Conservation (phyloP, 2,329 filamentous ascomycete species). For the Fusarium sp. region DNA sequence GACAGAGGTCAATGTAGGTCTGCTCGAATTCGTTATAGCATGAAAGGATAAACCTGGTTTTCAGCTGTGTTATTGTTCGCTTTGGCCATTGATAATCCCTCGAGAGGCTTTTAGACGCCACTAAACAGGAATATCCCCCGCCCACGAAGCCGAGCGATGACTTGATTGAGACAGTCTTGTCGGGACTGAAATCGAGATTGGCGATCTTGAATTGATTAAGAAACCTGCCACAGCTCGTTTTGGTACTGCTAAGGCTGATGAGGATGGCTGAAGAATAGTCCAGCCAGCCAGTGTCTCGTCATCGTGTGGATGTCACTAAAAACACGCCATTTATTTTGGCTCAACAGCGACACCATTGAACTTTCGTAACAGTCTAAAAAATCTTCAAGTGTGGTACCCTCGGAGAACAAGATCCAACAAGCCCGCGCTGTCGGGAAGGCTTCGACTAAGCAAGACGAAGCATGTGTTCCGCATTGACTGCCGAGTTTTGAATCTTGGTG, state of each 20-base stretch:
- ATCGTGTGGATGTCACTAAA: conserved; percentile 31
- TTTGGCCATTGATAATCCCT: conserved; percentile 4
- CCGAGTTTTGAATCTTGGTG: conserved; percentile 4
- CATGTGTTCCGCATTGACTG: not conserved
- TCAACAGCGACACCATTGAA: not conserved
- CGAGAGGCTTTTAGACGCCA: conserved; percentile 13
- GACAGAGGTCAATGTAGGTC: conserved; percentile 10
- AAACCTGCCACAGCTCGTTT: conserved; percentile 16
- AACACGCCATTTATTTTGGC: conserved; percentile 15
- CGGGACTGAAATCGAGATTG: conserved; percentile 37
- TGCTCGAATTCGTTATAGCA: conserved; percentile 11
- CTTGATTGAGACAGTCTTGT: conserved; percentile 27
- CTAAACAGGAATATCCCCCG: conserved; percentile 32
- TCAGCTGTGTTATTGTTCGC: conserved; percentile 6
- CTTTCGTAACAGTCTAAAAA: not conserved
- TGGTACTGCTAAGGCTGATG: conserved; percentile 19
- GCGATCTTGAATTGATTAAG: conserved; percentile 29
- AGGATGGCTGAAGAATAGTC: conserved; percentile 13
- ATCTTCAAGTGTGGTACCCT: conserved; percentile 18
- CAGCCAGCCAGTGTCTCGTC: conserved; percentile 18
- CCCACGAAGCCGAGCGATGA: conserved; percentile 14
- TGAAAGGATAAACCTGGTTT: conserved; percentile 12
- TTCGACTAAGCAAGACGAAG: conserved; percentile 4
- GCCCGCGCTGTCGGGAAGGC: conserved; percentile 8
- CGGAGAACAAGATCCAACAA: not conserved